Conservation (phyloP, 495 filamentous ascomycete genomes). For the Polyplosphaeria fusca region DNA sequence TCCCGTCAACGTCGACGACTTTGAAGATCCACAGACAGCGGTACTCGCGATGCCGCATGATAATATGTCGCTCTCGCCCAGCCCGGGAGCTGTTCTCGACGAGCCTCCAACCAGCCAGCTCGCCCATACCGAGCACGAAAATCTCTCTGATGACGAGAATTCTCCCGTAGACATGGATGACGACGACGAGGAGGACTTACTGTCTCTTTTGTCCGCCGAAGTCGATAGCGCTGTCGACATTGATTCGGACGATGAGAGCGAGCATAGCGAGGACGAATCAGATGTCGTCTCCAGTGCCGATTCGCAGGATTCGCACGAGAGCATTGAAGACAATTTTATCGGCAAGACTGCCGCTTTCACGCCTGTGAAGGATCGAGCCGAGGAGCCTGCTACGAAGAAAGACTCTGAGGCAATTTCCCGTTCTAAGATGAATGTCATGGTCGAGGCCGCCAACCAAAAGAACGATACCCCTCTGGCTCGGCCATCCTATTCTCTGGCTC, state of each 20-base stretch:
- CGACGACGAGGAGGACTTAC: background rate
- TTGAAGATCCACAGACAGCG: constrained; percentile 11
- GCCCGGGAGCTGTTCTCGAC: background rate
- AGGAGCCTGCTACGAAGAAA: background rate
- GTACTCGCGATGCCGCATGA: constrained; percentile 9
- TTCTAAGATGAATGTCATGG: background rate
- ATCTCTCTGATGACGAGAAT: background rate
- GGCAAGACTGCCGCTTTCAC: too few species aligned
- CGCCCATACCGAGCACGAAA: background rate
- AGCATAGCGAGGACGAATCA: constrained; percentile 4
- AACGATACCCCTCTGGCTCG: background rate
- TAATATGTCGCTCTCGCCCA: background rate
- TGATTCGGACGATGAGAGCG: constrained; percentile 1
- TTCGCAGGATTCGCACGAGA: background rate
- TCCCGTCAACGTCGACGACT: constrained; percentile 25
- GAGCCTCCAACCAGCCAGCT: too few species aligned
- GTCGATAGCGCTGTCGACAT: background rate
- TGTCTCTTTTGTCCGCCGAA: background rate
- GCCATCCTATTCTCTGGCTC: background rate
- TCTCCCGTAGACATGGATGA: background rate
- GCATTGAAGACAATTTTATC: background rate
- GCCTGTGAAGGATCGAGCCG: too few species aligned
- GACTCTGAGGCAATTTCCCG: background rate
- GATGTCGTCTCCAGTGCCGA: constrained; percentile 1
- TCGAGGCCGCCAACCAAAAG: background rate